phyloP scores from a whole-genome alignment of 331 rosid species.

The Spiraea crenata region DNA sequence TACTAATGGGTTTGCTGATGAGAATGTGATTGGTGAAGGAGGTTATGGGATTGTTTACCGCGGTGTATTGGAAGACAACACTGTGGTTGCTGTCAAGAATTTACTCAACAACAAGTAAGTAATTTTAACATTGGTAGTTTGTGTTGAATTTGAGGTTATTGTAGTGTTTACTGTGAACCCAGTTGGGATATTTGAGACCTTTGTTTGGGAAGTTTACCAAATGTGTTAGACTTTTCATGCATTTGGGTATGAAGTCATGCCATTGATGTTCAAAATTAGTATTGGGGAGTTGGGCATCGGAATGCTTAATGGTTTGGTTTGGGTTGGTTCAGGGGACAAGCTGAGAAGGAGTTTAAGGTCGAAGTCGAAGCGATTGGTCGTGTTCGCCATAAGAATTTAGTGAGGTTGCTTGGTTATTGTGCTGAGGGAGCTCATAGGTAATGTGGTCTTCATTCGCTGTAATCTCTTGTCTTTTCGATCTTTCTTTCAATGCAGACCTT shows the following conservation, averaged over 20 bases:
- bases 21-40: conserved; percentile 67
- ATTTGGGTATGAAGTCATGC: background rate
- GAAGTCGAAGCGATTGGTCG: conserved; percentile 79
- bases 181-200: conserved; percentile 6
- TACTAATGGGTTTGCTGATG: conserved; percentile 56
- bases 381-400: conserved; percentile 68
- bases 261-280: background rate
- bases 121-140: background rate
- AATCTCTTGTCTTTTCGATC: background rate
- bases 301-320: conserved; percentile 14
- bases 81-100: conserved; percentile 55
- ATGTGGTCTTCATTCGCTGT: background rate
- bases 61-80: conserved; percentile 49
- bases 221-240: background rate
- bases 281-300: background rate
- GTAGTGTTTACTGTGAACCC: background rate
- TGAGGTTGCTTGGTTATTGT: conserved; percentile 61
- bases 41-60: conserved; percentile 72
- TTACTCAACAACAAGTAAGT: conserved; percentile 59
- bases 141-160: background rate
- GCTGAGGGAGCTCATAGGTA: conserved; percentile 76
- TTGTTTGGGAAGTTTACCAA: background rate
- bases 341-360: conserved; percentile 69
- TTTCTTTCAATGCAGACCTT: background rate
- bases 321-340: conserved; percentile 53